Evolutionary conservation across 495 filamentous ascomycete species (phyloP), one percentile per base, ranked within the genome.

Genomic region (Penicillium cosmopolitanum): DNA sequence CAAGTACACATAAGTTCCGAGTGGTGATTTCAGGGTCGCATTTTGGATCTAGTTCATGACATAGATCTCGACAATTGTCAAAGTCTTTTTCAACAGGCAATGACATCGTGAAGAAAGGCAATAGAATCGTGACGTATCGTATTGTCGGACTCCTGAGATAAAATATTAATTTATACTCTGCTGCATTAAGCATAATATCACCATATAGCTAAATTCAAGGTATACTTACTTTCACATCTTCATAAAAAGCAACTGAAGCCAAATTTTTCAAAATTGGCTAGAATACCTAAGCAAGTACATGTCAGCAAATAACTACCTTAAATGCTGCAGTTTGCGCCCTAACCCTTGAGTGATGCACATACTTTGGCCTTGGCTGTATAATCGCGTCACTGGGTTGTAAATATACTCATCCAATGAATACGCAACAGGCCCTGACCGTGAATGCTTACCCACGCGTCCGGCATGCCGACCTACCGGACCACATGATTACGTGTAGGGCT

Each of bases 381-480:
- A n/a, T 13, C 4, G 12, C 12, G 36, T 38, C 11, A 38, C 36
- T 12, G 36, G n/a, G 36, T n/a, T 38, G 12, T 1, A 13, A 12
- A 38, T 38, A 38, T 38, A n/a, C n/a, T 44, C 42, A 19, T 16
- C 42, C 42, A 44, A 44, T 44, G n/a, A 44, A 5, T 19, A 8
- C 42, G 0, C 42, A 13, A 13, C 4, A 44, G 8, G n/a, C 16
- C 4, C 15, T 19, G 2, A 16, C n/a, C 8, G n/a, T 19, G n/a
- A 44, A 44, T 44, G 8, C n/a, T n/a, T 16, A n/a, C 42, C 15
- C 42, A 44, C 42, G 42, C 42, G 42, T 44, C 42, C 9, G 42
- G 42, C 42, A 44, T 44, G 42, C 8, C 42, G 42, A 44, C 19
- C 42, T 44, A 18, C 42, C 42, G 42, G 8, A 44, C n/a, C 42